Evolutionary conservation across 768 basidiomycete genomes (phyloP), one percentile per base, ranked within the genome.

Genomic region (Tulasnella sp.): DNA sequence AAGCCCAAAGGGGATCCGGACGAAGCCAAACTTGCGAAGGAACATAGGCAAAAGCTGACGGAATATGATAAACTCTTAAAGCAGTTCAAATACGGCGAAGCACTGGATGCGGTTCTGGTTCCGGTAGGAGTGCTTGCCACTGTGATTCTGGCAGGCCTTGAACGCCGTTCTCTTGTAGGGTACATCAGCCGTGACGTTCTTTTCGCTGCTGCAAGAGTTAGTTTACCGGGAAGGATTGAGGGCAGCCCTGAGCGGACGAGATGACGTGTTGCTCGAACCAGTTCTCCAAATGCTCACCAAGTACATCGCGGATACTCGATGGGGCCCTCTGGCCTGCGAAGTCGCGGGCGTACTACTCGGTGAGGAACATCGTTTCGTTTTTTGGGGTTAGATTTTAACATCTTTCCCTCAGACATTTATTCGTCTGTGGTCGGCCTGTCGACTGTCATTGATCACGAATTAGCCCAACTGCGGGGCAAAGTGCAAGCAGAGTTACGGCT

Each of bases 201-300:
- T 99, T 84, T 93, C 97, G 0, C 87, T 99, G 42, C 92, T 99
- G 50, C 93, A 96, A 87, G 97, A 99, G 86, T 88, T 99, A 54
- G 92, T 97, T 37, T 94, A 96, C 84, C 93, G 95, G 16, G 96
- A 98, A 86, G 97, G 94, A 8, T 88, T 99, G 75, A 89, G 91
- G 81, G 91, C 91, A 82, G 97, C 98, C 3, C 89, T 99, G 14
- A 89, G 93, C 0, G 95, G 96, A 72, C 92, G 98, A 46, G 97
- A 99, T 84, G 98, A 99, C 84, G 93, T 98, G 72, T 89, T 97
- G 16, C 88, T 99, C 7, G 96, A 98, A 84, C 97, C 97, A 2
- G 89, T 99, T 48, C 89, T 99, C n/a, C 90, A 92, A 3, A 89
- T 98, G 50, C 89, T 99, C 34, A 86, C 96, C 78, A 95, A 94